Percentiles rank a stretch among this genome's conserved stretches.
Evolutionary conservation across 1,284 basidiomycete genomes (phyloP).

Genomic region (Boletus calvinii): DNA sequence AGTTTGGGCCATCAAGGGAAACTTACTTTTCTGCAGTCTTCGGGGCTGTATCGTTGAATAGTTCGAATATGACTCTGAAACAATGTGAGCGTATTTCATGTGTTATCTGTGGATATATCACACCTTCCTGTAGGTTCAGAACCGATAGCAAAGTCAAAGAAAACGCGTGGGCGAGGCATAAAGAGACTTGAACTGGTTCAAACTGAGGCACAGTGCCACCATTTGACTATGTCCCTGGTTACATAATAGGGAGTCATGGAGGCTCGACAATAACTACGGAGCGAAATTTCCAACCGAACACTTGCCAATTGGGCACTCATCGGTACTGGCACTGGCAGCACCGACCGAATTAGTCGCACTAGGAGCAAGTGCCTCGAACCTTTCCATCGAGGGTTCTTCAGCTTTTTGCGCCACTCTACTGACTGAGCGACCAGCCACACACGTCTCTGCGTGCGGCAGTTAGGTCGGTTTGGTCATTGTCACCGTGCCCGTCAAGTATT

Average conservation of each 20-base stretch:
- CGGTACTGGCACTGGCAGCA: neutral
- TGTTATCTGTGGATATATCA: neutral
- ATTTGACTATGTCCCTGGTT: constrained; percentile 2
- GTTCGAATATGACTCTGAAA: constrained; percentile 74
- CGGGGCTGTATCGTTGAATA: constrained; percentile 74
- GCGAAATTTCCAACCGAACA: no score
- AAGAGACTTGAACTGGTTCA: neutral
- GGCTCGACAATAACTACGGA: no score
- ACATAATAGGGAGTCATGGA: constrained; percentile 10
- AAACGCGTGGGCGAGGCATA: constrained; percentile 55
- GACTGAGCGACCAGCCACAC: no score
- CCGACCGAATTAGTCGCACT: neutral
- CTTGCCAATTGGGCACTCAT: constrained; percentile 1
- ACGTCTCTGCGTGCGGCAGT: no score
- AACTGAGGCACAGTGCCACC: neutral
- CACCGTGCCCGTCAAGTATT: neutral
- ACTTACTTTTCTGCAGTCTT: constrained; percentile 85
- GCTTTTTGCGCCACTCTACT: neutral
- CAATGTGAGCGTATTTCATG: constrained; percentile 3
- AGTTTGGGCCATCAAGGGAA: neutral
- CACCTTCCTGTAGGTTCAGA: constrained; percentile 59
- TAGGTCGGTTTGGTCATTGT: constrained; percentile 6
- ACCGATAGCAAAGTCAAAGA: constrained; percentile 64
- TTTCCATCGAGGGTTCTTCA: neutral
- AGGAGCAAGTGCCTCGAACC: neutral